Base-by-base conservation (phyloP, 2,329 filamentous ascomycete species). In the Aurifilum marmelostoma region DNA sequence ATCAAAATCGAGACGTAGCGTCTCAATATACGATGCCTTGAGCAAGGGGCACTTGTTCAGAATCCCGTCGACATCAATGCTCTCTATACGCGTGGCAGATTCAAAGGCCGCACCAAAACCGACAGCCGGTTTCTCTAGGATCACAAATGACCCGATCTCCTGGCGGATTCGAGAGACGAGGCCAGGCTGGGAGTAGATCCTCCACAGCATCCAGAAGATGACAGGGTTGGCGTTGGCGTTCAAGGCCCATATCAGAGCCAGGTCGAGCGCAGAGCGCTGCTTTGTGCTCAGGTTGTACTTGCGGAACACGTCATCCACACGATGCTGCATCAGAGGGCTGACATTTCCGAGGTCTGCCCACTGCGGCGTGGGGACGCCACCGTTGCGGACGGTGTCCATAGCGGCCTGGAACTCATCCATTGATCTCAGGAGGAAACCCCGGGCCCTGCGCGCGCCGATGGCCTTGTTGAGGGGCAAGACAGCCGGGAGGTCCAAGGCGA, bases 201-300 rank as follows among this genome's bases (percentile, higher is more conserved):
- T 79, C 65, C 79, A 78, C 0, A 84, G 72, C 72, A 82, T 76
- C 82, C 82, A 84, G 7, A 77, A 76, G 3, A 78, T 74, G 39
- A 82, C 74, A 1, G 77, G 75, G 41, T 80, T 77, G 1, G 80
- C 76, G 67, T 80, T 81, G 32, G 78, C 76, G 63, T 80, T 80
- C 39, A 81, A 74, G 29, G 74, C 78, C 81, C 77, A 84, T 21
- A 77, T 75, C 64, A 79, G 74, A 3, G 72, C 77, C 14, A 82
- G 69, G 37, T 82, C 80, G 60, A 73, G 75, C 1, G 76, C 73
- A 3, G 80, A 78, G 2, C 80, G 76, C 2, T 76, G 76, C 14
- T 77, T 72, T 1, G 77, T 70, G 1, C 78, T 73, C 6, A 81
- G 52, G 1, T 73, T 73, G 27, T 77, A 73, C 11, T 77, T 68